Evolutionary conservation across 1,139 yeast species (phyloP).

Genomic region (Trichomonascaceae sp.): DNA sequence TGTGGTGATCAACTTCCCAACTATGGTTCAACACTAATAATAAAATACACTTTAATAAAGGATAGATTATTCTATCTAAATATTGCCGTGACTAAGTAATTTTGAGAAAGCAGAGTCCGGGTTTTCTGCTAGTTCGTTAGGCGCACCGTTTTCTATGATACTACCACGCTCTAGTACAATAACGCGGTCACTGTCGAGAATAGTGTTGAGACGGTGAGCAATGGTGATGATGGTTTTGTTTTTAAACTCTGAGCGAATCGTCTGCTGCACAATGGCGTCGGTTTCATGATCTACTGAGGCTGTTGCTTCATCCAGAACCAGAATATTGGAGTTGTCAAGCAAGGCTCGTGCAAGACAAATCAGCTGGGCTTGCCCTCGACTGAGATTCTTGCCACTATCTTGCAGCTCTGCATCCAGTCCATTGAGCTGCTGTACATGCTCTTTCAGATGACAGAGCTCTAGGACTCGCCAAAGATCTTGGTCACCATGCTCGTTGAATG

Average conservation of each 20-base stretch:
- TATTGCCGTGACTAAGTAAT: too few species aligned
- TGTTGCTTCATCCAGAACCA: constrained; percentile 72
- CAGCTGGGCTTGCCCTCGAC: constrained; percentile 68
- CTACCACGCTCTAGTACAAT: constrained; percentile 18
- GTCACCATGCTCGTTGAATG: constrained; percentile 40
- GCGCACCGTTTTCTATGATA: constrained; percentile 7
- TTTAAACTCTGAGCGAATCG: constrained; percentile 48
- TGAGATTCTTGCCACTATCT: constrained; percentile 62
- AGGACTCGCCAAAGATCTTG: constrained; percentile 39
- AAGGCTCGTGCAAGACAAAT: constrained; percentile 65
- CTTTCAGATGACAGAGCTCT: constrained; percentile 64
- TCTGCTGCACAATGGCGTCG: constrained; percentile 58
- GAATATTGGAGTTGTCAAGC: constrained; percentile 43
- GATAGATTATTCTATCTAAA: too few species aligned
- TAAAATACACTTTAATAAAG: too few species aligned
- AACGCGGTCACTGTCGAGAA: constrained; percentile 63
- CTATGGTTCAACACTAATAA: too few species aligned
- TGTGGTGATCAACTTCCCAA: too few species aligned
- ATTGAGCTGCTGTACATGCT: constrained; percentile 38
- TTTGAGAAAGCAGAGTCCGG: constrained; percentile 3
- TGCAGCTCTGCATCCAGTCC: constrained; percentile 30
- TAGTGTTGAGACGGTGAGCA: constrained; percentile 73
- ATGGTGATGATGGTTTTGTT: constrained; percentile 63
- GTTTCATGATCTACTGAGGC: constrained; percentile 77
- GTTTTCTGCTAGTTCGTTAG: constrained; percentile 19